phyloP scores from a whole-genome alignment of 257 asterid species.

The Solanum bulbocastanum region DNA sequence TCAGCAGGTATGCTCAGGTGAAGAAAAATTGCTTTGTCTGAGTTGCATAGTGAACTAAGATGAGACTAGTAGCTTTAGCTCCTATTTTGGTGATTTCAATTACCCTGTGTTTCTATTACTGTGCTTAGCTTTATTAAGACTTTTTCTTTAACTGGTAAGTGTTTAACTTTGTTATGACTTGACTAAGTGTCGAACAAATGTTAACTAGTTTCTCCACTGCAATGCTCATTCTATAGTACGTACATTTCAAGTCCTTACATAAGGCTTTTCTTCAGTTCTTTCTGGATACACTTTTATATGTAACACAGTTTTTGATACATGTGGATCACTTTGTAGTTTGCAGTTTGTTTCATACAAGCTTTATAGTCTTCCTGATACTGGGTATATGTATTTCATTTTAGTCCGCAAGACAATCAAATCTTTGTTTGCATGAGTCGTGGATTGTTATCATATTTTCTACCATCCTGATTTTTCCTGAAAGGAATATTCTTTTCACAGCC shows the following conservation, averaged over 20 bases:
- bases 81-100: neutral
- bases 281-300: neutral
- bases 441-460: neutral
- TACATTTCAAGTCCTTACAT: neutral
- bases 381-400: neutral
- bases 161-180: neutral
- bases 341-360: neutral
- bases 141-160: neutral
- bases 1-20: conserved; percentile 48
- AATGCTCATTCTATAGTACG: neutral
- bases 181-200: neutral
- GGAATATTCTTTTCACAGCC: neutral
- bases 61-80: neutral
- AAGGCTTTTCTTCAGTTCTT: neutral
- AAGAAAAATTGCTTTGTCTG: neutral
- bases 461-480: neutral
- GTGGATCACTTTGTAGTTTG: neutral
- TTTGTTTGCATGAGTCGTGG: neutral
- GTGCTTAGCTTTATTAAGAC: neutral
- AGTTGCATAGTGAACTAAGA: neutral
- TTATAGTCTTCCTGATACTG: neutral
- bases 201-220: neutral
- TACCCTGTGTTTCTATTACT: neutral
- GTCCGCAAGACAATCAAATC: neutral
- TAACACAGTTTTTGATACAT: neutral